Evolutionary conservation across 257 asterid species (phyloP).

Genomic region (Solanum virginianum): DNA sequence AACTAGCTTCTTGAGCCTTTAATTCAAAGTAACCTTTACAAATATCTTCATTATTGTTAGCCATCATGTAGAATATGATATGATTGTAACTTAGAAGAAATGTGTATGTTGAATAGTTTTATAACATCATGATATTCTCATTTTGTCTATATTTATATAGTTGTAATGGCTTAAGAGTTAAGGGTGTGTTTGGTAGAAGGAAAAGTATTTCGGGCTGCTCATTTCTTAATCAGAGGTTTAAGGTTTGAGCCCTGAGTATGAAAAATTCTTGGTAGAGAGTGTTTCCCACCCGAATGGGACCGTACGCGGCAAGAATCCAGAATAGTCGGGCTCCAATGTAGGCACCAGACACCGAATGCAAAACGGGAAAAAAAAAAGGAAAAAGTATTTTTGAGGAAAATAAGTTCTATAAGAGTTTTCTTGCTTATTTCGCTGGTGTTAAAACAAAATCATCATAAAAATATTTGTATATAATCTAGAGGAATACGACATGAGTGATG

Average conservation of each 20-base stretch:
- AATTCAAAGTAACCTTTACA: conserved; percentile 22
- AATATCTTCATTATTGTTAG: conserved; percentile 3
- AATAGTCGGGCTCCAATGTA: no score
- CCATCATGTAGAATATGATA: not conserved
- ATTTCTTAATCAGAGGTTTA: no score
- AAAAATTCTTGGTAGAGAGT: no score
- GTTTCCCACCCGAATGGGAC: no score
- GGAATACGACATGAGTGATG: not conserved
- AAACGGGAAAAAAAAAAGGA: no score
- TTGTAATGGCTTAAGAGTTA: not conserved
- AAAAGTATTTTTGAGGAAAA: not conserved
- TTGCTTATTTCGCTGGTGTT: not conserved
- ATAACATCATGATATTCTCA: not conserved
- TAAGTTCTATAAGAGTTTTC: not conserved
- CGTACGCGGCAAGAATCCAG: no score
- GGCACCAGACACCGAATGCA: no score
- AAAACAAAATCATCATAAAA: rapidly evolving
- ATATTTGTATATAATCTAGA: not conserved
- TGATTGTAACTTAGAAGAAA: not conserved
- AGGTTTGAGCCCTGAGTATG: no score
- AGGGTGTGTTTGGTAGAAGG: not conserved
- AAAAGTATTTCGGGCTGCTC: not conserved
- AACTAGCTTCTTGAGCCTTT: conserved; percentile 31
- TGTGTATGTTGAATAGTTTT: not conserved
- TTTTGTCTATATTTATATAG: not conserved